These are phyloP conservation scores for Tilletia indica DNA, from an alignment of 1,284 basidiomycete species.

Conservation along the genomic window DNA sequence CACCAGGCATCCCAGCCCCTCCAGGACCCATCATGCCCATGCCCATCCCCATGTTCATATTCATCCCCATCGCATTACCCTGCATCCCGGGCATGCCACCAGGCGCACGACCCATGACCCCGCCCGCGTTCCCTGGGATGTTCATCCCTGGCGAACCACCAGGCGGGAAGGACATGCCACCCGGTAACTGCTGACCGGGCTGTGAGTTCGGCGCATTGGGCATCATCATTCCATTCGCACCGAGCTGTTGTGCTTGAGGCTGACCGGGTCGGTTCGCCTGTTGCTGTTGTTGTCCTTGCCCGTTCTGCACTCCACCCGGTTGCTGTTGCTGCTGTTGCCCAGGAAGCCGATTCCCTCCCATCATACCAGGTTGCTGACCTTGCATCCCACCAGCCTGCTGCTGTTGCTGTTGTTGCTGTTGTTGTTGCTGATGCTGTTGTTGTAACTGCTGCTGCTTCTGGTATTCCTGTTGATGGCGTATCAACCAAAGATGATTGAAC, in stretches of 20 bases:
- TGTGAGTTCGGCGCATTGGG: neutral
- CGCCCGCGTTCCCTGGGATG: neutral
- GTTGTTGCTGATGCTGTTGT: conserved; percentile 20
- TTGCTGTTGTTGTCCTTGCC: conserved; percentile 3
- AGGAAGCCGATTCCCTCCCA: neutral
- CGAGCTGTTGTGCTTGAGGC: conserved; percentile 10
- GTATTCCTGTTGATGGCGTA: conserved; percentile 12
- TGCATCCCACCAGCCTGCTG: conserved; percentile 16
- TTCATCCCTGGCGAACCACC: neutral
- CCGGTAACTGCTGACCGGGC: neutral
- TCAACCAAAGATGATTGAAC: neutral
- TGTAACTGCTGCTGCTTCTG: conserved; percentile 5
- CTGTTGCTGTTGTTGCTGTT: conserved; percentile 18
- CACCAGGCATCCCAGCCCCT: neutral
- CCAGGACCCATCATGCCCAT: conserved; percentile 12
- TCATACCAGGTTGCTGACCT: neutral
- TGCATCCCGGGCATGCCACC: neutral
- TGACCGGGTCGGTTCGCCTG: neutral
- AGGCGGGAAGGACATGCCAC: neutral
- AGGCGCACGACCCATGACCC: conserved; percentile 4
- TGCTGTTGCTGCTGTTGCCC: conserved; percentile 8
- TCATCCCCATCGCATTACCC: neutral
- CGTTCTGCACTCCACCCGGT: conserved; percentile 11
- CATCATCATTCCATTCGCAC: conserved; percentile 14
- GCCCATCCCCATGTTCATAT: neutral